These are phyloP conservation scores for Russula dissimulans DNA, from an alignment of 768 basidiomycete species.

Conservation along the genomic window DNA sequence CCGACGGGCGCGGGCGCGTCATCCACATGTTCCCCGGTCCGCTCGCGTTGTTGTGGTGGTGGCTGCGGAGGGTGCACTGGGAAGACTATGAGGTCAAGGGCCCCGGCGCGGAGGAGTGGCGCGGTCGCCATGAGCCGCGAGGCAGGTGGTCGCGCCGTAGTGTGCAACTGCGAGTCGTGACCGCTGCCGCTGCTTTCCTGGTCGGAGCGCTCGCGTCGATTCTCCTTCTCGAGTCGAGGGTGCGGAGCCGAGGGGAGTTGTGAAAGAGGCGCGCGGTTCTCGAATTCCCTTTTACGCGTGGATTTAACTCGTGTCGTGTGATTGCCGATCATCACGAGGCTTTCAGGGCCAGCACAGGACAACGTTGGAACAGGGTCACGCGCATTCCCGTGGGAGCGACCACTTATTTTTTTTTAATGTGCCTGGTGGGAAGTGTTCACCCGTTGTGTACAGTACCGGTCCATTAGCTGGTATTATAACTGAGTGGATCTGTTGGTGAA, in stretches of 20 bases:
- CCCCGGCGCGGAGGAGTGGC: background rate
- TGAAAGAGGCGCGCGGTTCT: background rate
- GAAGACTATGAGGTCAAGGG: background rate
- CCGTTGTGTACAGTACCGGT: too few species aligned
- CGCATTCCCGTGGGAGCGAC: background rate
- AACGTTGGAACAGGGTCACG: background rate
- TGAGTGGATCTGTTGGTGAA: too few species aligned
- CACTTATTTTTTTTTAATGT: too few species aligned
- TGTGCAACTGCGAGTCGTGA: background rate
- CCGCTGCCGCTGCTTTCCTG: background rate
- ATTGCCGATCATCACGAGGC: too few species aligned
- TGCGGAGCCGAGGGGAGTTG: background rate
- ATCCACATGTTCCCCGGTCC: slow-evolving; percentile 7
- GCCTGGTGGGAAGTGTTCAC: too few species aligned
- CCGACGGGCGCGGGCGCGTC: slow-evolving; percentile 1
- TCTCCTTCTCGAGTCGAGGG: too few species aligned
- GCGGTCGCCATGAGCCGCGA: background rate
- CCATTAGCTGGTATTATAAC: too few species aligned
- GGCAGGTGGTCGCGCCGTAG: background rate
- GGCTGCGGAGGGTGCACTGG: slow-evolving; percentile 1
- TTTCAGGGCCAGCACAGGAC: background rate
- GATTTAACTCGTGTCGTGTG: too few species aligned
- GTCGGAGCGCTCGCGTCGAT: background rate
- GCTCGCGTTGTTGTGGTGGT: slow-evolving; percentile 7
- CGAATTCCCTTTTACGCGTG: background rate